These are phyloP conservation scores for Alternaria triticimaculans DNA, from an alignment of 2,329 filamentous ascomycete genomes.

Conservation along the genomic window DNA sequence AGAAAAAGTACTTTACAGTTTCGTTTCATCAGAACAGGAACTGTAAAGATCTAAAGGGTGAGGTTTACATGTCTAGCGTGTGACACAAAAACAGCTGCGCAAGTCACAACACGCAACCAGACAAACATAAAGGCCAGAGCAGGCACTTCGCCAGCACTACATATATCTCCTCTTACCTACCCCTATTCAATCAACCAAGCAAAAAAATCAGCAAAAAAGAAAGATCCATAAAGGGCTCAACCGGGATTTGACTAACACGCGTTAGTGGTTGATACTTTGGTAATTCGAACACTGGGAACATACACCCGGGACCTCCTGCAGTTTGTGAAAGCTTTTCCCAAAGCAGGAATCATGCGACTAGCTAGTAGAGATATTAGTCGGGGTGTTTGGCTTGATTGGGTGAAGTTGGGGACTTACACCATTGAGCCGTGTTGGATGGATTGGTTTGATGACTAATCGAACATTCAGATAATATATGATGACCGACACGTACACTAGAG, in stretches of 20 bases:
- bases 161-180: background rate
- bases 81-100: no score
- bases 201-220: background rate
- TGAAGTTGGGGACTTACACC: slow-evolving; percentile 13
- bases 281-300: background rate
- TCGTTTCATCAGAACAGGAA: no score
- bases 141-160: no score
- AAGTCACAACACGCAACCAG: no score
- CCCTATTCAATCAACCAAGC: no score
- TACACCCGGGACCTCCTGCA: slow-evolving; percentile 38
- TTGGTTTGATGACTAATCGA: slow-evolving; percentile 3
- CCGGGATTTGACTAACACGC: slow-evolving; percentile 12
- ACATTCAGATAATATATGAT: background rate
- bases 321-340: slow-evolving; percentile 11
- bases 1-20: no score
- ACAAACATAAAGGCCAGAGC: no score
- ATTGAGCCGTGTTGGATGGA: slow-evolving; percentile 19
- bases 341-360: slow-evolving; percentile 44
- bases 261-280: background rate
- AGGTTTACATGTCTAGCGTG: no score
- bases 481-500: no score
- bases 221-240: slow-evolving; percentile 6
- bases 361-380: background rate
- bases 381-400: background rate
- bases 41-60: no score